Evolutionary conservation across 768 basidiomycete species (phyloP), one percentile per base, ranked within the genome.

Genomic region (Lactifluus piperatus): DNA sequence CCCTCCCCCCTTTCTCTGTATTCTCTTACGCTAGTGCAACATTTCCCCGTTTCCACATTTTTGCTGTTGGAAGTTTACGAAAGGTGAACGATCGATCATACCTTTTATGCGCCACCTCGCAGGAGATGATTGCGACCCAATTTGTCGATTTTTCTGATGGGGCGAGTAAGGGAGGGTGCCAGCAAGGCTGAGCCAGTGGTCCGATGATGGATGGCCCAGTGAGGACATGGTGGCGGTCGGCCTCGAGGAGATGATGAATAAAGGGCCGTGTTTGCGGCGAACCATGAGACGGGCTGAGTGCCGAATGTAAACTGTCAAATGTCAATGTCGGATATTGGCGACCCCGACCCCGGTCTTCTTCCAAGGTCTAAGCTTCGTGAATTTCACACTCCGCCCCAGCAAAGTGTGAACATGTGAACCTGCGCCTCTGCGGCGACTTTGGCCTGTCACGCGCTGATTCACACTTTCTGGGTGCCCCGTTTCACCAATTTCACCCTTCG

Each of bases 71-170:
- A 26, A 24, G 2, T 8, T 49, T 59, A 26, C 32, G 39, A 39
- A 20, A 51, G 58, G 58, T 55, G 48, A 55, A 54, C 9, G 43
- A 60, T 60, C 58, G 58, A 39, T 54, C 22, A 18, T n/a, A 20
- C 26, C 41, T 43, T 26, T 36, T 49, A 37, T 54, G 39, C 5
- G 52, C 58, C 58, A 59, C 30, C 53, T 60, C 54, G 58, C 58
- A 49, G 11, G 22, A 11, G 6, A 5, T 50, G 58, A 60, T 60
- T 45, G 48, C 58, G 58, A 53, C 58, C 58, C 58, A 54, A 55
- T 51, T 55, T 60, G n/a, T 54, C 32, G n/a, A n/a, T 44, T 34
- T 48, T 57, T 51, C 24, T 51, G 56, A 30, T 36, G 43, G 16
- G 54, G 52, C 43, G 58, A 60, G 52, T 45, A 48, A n/a, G 36